Evolutionary conservation across 257 asterid genomes (phyloP).

Genomic region (Eucommia ulmoides): DNA sequence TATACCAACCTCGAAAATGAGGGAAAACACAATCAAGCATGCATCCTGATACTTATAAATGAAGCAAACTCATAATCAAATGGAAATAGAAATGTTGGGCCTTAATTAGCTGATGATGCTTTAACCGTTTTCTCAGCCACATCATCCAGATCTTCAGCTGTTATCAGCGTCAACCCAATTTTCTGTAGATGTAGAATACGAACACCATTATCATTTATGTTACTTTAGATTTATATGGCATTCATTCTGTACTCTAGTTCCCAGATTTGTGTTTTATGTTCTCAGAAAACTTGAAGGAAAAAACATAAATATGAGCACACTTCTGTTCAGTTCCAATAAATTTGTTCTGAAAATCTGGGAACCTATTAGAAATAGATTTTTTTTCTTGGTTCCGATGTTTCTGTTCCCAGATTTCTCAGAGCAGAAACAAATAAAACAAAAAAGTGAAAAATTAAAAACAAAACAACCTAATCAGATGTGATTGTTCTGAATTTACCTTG

Average conservation of each 20-base stretch:
- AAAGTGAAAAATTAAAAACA: no score
- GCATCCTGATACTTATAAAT: no score
- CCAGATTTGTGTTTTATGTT: not conserved
- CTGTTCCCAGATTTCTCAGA: no score
- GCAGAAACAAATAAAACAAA: no score
- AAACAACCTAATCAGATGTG: constrained; percentile 1
- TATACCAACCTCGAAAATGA: no score
- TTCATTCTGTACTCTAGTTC: not conserved
- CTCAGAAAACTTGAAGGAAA: not conserved
- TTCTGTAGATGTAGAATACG: constrained; percentile 32
- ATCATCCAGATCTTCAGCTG: constrained; percentile 92
- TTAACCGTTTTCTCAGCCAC: constrained; percentile 95
- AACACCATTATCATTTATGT: not conserved
- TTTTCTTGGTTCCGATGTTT: no score
- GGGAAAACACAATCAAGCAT: no score
- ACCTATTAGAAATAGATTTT: no score
- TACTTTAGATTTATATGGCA: not conserved
- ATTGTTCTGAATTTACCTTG: constrained; percentile 39
- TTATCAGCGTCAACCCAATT: constrained; percentile 78
- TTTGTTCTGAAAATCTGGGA: not conserved
- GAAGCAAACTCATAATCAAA: no score
- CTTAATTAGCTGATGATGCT: no score
- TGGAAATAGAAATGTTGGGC: no score
- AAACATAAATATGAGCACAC: not conserved
- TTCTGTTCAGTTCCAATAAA: not conserved